A percentile compares a stretch with the other conserved stretches of the same genome.
phyloP scores from a whole-genome alignment of 139 green algal genomes.

The Asterochloris erici region DNA sequence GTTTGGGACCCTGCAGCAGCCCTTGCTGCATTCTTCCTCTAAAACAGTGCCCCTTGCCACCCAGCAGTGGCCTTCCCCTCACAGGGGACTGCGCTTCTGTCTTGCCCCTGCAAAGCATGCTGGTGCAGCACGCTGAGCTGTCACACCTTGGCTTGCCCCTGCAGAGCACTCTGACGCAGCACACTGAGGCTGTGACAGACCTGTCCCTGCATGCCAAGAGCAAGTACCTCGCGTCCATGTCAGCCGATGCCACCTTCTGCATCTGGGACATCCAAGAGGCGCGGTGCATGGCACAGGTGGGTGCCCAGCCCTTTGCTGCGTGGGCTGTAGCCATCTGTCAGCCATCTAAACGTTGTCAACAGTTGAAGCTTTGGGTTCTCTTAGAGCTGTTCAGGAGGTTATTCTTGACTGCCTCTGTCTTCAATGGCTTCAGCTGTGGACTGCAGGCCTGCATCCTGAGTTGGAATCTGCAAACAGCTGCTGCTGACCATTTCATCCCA shows the following conservation, averaged over 20 bases:
- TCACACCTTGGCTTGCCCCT: not conserved
- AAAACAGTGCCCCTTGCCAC: no score
- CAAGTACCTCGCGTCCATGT: conserved; percentile 83
- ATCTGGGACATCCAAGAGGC: conserved; percentile 78
- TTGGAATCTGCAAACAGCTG: no score
- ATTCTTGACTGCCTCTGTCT: no score
- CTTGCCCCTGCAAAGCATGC: not conserved
- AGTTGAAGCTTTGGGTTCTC: no score
- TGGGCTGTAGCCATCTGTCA: not conserved
- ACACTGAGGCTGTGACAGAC: conserved; percentile 42
- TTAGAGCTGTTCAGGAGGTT: no score
- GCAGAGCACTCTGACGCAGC: conserved; percentile 29
- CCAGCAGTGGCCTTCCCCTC: no score
- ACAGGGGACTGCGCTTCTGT: not conserved
- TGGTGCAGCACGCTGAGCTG: not conserved
- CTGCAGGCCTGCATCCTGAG: no score
- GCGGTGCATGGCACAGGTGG: conserved; percentile 69
- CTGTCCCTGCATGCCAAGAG: conserved; percentile 71
- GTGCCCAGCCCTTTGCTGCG: not conserved
- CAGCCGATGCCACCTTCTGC: conserved; percentile 73
- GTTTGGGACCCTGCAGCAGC: no score
- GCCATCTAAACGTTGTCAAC: no score
- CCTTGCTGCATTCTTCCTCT: no score
- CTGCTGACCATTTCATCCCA: no score
- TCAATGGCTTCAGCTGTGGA: no score